A percentile compares a stretch with the other conserved stretches of the same genome.
Evolutionary conservation across 768 basidiomycete genomes (phyloP).

Genomic region (Rhizopogon salebrosus): DNA sequence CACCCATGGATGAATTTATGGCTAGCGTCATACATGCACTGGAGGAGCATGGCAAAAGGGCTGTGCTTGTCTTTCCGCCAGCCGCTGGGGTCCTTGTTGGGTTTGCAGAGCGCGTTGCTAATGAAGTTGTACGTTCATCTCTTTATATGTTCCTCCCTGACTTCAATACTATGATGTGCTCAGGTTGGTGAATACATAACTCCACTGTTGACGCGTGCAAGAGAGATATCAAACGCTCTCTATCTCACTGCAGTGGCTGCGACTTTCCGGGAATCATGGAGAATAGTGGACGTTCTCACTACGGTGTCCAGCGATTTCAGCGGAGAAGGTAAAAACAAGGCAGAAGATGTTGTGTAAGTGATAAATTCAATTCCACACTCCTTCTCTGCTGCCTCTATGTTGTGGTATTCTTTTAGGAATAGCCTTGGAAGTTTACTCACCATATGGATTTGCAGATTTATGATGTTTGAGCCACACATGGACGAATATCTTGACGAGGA

Average conservation of each 20-base stretch:
- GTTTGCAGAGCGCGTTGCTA: slow-evolving; percentile 81
- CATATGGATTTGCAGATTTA: slow-evolving; percentile 50
- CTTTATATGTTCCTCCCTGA: slow-evolving; percentile 5
- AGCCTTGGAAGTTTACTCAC: slow-evolving; percentile 1
- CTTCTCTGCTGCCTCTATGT: slow-evolving; percentile 9
- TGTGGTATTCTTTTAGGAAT: neutral
- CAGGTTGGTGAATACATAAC: slow-evolving; percentile 87
- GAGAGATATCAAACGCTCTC: slow-evolving; percentile 62
- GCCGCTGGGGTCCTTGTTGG: slow-evolving; percentile 69
- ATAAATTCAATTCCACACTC: neutral
- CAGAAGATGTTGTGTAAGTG: slow-evolving; percentile 82
- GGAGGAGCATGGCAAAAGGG: slow-evolving; percentile 69
- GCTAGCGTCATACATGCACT: slow-evolving; percentile 58
- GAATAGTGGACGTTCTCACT: slow-evolving; percentile 74
- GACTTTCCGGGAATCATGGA: slow-evolving; percentile 83
- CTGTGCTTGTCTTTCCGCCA: slow-evolving; percentile 83
- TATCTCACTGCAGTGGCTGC: slow-evolving; percentile 88
- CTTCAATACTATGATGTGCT: neutral
- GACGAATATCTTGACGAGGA: slow-evolving; percentile 97
- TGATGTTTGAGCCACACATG: slow-evolving; percentile 96
- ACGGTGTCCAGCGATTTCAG: slow-evolving; percentile 36
- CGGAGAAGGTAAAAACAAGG: slow-evolving; percentile 18
- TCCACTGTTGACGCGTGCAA: slow-evolving; percentile 69
- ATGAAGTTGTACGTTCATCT: slow-evolving; percentile 63
- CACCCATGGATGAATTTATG: slow-evolving; percentile 93